These are phyloP conservation scores for Rutstroemia sp. DNA, from an alignment of 2,329 filamentous ascomycete species.

Conservation along the genomic window DNA sequence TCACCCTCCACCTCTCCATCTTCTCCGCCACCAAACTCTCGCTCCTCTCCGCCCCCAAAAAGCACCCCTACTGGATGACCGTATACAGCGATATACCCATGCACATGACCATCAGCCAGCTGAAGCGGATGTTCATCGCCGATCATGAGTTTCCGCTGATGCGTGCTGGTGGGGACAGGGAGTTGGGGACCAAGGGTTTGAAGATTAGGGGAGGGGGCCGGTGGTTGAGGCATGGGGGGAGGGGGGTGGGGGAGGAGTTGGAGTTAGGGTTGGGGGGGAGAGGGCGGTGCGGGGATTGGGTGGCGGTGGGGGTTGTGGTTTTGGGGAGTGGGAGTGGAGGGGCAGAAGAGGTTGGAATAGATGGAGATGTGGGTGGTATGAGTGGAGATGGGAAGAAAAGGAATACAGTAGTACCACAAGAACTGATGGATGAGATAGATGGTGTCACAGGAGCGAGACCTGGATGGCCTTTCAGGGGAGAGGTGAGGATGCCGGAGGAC, in stretches of 20 bases:
- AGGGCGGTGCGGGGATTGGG: background rate
- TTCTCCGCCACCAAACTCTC: no score
- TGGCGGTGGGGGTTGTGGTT: background rate
- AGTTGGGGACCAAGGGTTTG: background rate
- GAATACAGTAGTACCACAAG: no score
- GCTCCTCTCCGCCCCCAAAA: no score
- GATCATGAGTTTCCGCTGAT: background rate
- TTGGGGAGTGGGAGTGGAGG: no score
- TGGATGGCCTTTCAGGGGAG: background rate
- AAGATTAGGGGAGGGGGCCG: background rate
- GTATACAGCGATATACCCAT: no score
- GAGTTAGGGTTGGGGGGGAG: no score
- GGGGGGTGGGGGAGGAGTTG: background rate
- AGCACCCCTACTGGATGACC: no score
- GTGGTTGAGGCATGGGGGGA: background rate
- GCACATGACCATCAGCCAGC: background rate
- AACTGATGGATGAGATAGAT: background rate
- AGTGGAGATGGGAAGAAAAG: no score
- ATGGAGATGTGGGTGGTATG: no score
- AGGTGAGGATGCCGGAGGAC: background rate
- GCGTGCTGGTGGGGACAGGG: background rate
- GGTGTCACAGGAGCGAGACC: background rate
- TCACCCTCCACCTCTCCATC: no score
- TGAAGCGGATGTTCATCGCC: background rate
- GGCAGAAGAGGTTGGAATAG: no score